Evolutionary conservation across 768 basidiomycete species (phyloP), one percentile per base, ranked within the genome.

Genomic region (Cystoderma amianthinum): DNA sequence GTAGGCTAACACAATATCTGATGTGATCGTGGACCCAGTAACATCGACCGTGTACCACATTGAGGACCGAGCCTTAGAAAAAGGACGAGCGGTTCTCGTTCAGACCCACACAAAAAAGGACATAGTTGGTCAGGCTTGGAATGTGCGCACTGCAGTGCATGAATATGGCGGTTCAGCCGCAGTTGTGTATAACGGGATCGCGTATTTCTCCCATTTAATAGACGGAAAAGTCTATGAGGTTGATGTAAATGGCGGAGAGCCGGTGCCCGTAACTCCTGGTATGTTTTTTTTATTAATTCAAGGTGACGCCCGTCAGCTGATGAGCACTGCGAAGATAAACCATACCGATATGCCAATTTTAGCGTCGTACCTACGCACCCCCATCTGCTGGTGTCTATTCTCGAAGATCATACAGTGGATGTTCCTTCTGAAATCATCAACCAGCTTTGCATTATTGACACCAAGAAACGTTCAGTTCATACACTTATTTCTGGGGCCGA

Each of bases 201-300:
- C 74, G 5, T 79, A 79, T 58, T 87, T 85, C 55, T 80, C 81
- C 3, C 64, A 81, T 54, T 57, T 68, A 21, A 40, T 39, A 10
- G 78, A 81, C 54, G 70, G 72, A 2, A 63, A 76, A 9, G 64
- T 84, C 0, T 85, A 82, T 52, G 51, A 54, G 6, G 50, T 71
- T 33, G 38, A 59, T 45, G 46, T 55, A 21, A 43, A 44, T 5
- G 52, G 61, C 15, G 69, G 71, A 0, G 58, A 65, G 32, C 62
- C 80, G 0, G 63, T 83, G n/a, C 81, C 71, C 18, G 63, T 88
- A 17, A 85, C 85, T 7, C 78, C 83, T 46, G 80, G 87, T 86
- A 52, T 39, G 62, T 46, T 82, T n/a, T 17, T 9, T 25, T 32
- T 33, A 30, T 20, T 7, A 5, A n/a, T 5, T 21, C 19, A 40